These are phyloP conservation scores for Shiraia sp. DNA, from an alignment of 2,329 filamentous ascomycete genomes.

Conservation along the genomic window DNA sequence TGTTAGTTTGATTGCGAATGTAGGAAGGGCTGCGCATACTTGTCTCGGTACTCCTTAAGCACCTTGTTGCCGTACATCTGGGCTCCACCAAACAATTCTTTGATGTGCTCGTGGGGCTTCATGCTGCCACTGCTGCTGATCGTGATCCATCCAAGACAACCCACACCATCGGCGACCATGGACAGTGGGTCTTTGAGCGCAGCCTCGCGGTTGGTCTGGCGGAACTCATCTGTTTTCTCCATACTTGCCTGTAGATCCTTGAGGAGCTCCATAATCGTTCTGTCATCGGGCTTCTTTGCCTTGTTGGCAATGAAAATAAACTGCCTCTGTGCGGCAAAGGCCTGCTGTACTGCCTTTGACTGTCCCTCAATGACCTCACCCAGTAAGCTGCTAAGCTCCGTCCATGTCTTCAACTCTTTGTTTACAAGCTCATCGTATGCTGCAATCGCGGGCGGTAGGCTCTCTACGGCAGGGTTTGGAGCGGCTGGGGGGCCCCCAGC, in stretches of 20 bases:
- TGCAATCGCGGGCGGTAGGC: conserved; percentile 68
- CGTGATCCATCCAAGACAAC: conserved; percentile 87
- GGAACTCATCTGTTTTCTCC: conserved; percentile 76
- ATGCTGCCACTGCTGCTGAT: conserved; percentile 60
- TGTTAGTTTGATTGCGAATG: conserved; percentile 17
- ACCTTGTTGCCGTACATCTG: conserved; percentile 96
- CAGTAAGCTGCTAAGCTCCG: conserved; percentile 75
- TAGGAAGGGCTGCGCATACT: conserved; percentile 52
- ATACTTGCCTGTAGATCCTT: conserved; percentile 86
- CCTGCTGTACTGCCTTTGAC: conserved; percentile 61
- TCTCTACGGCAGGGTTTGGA: conserved; percentile 42
- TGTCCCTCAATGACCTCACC: conserved; percentile 81
- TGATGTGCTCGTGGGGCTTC: conserved; percentile 83
- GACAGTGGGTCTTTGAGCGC: conserved; percentile 80
- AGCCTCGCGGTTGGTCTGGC: conserved; percentile 78
- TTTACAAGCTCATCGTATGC: conserved; percentile 84
- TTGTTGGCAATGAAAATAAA: conserved; percentile 88
- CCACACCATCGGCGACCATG: conserved; percentile 87
- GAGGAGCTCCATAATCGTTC: conserved; percentile 74
- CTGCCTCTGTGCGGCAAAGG: conserved; percentile 83
- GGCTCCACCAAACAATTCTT: conserved; percentile 78
- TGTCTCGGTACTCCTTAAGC: conserved; percentile 86
- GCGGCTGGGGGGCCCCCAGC: conserved; percentile 37
- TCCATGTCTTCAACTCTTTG: conserved; percentile 75
- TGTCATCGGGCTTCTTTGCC: conserved; percentile 85